These are phyloP conservation scores for Mycosphaerelloides madeirae DNA, from an alignment of 2,329 filamentous ascomycete genomes.

Conservation along the genomic window DNA sequence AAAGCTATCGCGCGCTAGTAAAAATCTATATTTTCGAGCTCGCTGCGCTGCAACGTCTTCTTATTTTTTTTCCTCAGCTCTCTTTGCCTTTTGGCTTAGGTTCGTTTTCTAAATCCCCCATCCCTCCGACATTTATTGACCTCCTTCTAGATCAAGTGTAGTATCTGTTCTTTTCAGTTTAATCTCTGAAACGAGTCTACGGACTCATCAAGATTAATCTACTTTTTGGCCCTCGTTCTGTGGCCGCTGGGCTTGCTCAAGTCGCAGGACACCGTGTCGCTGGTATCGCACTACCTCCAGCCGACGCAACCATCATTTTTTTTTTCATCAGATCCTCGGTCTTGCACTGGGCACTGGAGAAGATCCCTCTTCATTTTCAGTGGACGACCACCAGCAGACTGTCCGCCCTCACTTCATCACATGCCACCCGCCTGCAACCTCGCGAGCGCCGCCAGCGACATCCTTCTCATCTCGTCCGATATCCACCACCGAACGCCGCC, in stretches of 20 bases:
- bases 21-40: not conserved
- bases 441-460: no score
- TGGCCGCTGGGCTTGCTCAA: slow-evolving; percentile 12
- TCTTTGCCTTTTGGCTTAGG: slow-evolving; percentile 11
- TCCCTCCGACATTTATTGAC: not conserved
- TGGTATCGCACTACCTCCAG: slow-evolving; percentile 10
- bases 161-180: slow-evolving; percentile 20
- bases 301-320: slow-evolving; percentile 9
- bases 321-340: slow-evolving; percentile 6
- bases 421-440: no score
- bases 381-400: no score
- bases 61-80: slow-evolving; percentile 3
- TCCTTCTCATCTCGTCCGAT: no score
- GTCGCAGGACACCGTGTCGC: slow-evolving; percentile 10
- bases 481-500: no score
- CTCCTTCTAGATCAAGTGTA: slow-evolving; percentile 9
- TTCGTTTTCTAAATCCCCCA: no score
- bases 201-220: slow-evolving; percentile 17
- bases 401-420: no score
- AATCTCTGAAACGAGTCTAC: slow-evolving; percentile 21
- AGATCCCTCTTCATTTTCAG: not conserved
- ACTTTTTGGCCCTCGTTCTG: slow-evolving; percentile 12
- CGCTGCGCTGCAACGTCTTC: not conserved
- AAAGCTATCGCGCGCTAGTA: no score
- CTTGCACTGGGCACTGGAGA: not conserved